Base-by-base conservation (phyloP, 2,329 filamentous ascomycete genomes). In the Aspergillus versicolor region DNA sequence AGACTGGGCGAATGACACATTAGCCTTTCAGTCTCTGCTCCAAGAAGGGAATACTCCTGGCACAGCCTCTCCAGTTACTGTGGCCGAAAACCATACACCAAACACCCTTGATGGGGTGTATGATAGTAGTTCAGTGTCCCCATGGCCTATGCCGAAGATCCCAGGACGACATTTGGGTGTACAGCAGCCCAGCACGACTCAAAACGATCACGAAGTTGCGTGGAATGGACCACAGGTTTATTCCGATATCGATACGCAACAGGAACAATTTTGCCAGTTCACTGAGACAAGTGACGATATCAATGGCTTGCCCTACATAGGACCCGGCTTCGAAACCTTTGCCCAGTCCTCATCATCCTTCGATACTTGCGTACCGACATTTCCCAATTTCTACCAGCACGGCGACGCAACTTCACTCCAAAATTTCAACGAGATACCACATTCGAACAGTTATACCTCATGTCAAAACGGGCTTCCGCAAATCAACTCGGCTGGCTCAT, bases 61-160 rank as follows among this genome's bases (percentile, higher is more conserved):
- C 24, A 44, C 55, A 41, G 44, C 44, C 41, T 55, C 59, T 12
- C 37, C 42, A 21, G 38, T 42, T 11, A 52, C 47, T 8, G 11
- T 51, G 34, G 40, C 59, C 15, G 50, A 45, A 13, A 21, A 21
- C 24, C 59, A 56, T 30, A 46, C 46, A 13, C 21, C 54, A 27
- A 24, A 6, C 19, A 34, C 22, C 9, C 41, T 49, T 11, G 46
- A 45, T 12, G 40, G 41, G 38, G 47, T 48, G 47, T 47, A 15
- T 42, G 27, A 32, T 9, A 46, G 45, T 15, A 15, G 19, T 37
- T 56, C 56, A 42, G 19, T 58, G 11, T 41, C 53, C 5, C 41
- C 58, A 2, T 63, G 62, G 58, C n/a, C 55, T 8, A 34, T 34
- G 9, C 13, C 47, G n/a, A 53, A 49, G 37, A 9, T 40, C 17